Percentiles rank a stretch among this genome's conserved stretches.
phyloP scores from a whole-genome alignment of 371 early-diverging fungal genomes.

The Mortierella polycephala region DNA sequence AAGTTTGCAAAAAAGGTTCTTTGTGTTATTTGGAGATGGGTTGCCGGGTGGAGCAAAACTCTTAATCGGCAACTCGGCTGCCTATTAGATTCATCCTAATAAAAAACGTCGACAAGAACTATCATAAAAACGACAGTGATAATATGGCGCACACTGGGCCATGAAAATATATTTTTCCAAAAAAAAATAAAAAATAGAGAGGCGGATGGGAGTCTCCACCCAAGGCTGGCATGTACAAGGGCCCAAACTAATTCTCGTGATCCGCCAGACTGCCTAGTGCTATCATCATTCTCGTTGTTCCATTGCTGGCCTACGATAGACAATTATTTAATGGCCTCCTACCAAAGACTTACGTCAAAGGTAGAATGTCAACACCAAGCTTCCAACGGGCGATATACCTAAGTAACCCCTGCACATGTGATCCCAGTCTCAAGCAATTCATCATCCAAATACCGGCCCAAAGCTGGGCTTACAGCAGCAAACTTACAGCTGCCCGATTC shows the following conservation, averaged over 20 bases:
- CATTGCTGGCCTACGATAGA: constrained; percentile 54
- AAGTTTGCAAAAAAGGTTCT: no score
- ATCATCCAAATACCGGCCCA: constrained; percentile 54
- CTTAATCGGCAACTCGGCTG: no score
- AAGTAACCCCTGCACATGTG: constrained; percentile 43
- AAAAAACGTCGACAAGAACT: no score
- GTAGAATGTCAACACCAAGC: constrained; percentile 56
- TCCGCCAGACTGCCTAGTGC: constrained; percentile 55
- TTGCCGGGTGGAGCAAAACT: no score
- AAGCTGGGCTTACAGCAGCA: constrained; percentile 51
- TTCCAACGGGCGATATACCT: constrained; percentile 55
- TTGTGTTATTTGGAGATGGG: no score
- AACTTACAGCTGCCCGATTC: constrained; percentile 53
- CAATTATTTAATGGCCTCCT: constrained; percentile 55
- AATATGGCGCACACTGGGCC: no score
- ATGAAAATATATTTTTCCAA: no score
- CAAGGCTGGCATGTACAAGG: constrained; percentile 38
- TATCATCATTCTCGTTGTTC: constrained; percentile 51
- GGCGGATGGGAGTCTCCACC: constrained; percentile 55
- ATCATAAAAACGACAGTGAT: no score
- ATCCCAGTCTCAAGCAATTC: constrained; percentile 41
- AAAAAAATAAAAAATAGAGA: constrained; percentile 16
- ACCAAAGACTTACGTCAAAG: constrained; percentile 33
- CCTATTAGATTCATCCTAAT: no score
- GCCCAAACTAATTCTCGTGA: constrained; percentile 55